Base-by-base conservation (phyloP, 1,284 basidiomycete genomes). In the Ustanciosporium gigantosporum region DNA sequence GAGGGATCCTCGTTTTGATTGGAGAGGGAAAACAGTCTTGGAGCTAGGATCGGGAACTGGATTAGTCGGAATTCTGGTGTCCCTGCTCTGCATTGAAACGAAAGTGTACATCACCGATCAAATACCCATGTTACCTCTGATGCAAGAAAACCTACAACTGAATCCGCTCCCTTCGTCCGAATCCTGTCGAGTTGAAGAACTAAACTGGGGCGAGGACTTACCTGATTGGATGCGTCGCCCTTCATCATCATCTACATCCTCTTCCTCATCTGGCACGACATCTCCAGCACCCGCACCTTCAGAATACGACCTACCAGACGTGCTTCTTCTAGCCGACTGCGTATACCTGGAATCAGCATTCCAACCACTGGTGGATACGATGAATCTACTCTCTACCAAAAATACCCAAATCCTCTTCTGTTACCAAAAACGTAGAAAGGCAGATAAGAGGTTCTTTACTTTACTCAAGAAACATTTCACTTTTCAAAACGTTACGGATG, bases 401-500 rank as follows among this genome's bases (percentile, higher is more conserved):
- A 77, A 74, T 2, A 82, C 77, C 41, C 78, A 79, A 19, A 85
- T 47, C 78, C 91, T 76, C 34, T 94, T 96, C 77, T 93, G 90
- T 78, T 94, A 91, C 80, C 92, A 93, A 80, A 94, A 94, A 75
- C 83, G 91, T 38, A 83, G 92, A 79, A 94, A 92, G 84, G 92
- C 91, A 0, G 92, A 95, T 78, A 92, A 88, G 73, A 85, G 89
- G 0, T 95, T 95, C 80, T 95, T 95, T 76, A 78, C 80, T 0
- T 74, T 93, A 71, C 81, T 95, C 46, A 90, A 85, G 78, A 91
- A 89, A 70, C 81, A 85, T 43, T 95, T 95, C 73, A 81, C 79
- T n/a, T 91, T 89, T 86, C 79, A 79, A 51, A 84, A 89, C 79
- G 87, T 88, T 47, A 35, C 43, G 13, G 74, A 76, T 41, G 73